Evolutionary conservation across 192 early-diverging fungal species (phyloP).

Genomic region (Lobosporangium transversale): DNA sequence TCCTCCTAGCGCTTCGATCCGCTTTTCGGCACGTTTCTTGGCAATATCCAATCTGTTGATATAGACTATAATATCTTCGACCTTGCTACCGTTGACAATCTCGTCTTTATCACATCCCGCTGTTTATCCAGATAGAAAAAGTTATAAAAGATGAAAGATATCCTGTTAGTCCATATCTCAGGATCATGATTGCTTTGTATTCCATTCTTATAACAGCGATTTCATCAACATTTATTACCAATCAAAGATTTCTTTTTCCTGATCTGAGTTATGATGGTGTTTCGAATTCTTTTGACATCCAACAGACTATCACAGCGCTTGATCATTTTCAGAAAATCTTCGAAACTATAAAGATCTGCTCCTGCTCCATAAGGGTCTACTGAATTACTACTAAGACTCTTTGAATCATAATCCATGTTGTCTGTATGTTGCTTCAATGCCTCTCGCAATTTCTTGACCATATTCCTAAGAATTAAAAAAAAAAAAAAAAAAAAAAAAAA

Average conservation of each 20-base stretch:
- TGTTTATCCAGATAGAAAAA: conserved; percentile 38
- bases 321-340: conserved; percentile 80
- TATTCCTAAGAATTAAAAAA: conserved; percentile 56
- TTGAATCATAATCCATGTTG: conserved; percentile 42
- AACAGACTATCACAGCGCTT: conserved; percentile 68
- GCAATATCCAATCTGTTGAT: conserved; percentile 80
- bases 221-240: no score
- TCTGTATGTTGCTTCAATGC: conserved; percentile 73
- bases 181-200: no score
- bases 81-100: conserved; percentile 82
- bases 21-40: conserved; percentile 77
- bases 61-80: conserved; percentile 77
- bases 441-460: conserved; percentile 76
- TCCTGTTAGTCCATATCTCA: no score
- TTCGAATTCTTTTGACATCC: conserved; percentile 72
- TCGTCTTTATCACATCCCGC: conserved; percentile 74
- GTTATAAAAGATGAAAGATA: not conserved
- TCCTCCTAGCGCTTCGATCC: conserved; percentile 64
- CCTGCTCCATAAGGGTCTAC: conserved; percentile 24
- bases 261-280: conserved; percentile 80
- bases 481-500: not conserved
- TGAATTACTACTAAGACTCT: conserved; percentile 4
- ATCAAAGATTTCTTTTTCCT: conserved; percentile 68
- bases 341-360: conserved; percentile 65
- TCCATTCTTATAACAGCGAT: no score